These are phyloP conservation scores for Penicillium sclerotigenum DNA, from an alignment of 2,329 filamentous ascomycete species.

Conservation along the genomic window DNA sequence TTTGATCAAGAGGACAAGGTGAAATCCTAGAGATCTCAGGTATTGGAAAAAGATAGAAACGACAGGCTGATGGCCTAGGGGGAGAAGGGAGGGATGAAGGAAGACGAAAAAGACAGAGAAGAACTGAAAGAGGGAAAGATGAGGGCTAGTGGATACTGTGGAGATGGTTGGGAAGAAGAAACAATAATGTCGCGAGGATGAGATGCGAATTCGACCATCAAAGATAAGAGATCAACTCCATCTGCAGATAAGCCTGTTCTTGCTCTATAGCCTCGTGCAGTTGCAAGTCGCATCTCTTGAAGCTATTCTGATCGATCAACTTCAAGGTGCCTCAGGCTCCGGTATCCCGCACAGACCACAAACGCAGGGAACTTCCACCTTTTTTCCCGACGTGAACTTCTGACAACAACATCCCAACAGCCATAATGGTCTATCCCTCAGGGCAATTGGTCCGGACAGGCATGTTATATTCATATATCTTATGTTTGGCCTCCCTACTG, in stretches of 20 bases:
- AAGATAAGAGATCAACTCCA: background rate
- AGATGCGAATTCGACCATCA: background rate
- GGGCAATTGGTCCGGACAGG: conserved; percentile 40
- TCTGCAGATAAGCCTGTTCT: background rate
- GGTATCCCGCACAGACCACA: conserved; percentile 19
- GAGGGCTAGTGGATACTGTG: conserved; percentile 31
- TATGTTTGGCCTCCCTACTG: conserved; percentile 1
- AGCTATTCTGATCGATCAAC: conserved; percentile 22
- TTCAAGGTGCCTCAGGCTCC: conserved; percentile 15
- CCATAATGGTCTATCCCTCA: conserved; percentile 39
- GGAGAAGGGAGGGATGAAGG: conserved; percentile 15
- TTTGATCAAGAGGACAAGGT: conserved; percentile 10
- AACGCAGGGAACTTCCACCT: conserved; percentile 27
- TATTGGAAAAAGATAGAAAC: conserved; percentile 8
- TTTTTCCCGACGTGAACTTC: conserved; percentile 29
- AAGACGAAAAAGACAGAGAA: conserved; percentile 19
- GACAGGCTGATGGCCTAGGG: conserved; percentile 19
- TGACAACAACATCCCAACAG: conserved; percentile 30
- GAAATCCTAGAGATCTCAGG: background rate
- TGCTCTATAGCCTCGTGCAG: background rate
- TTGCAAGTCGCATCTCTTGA: conserved; percentile 7
- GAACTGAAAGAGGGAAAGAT: conserved; percentile 28
- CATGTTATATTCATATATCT: conserved; percentile 16
- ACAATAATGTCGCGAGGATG: background rate
- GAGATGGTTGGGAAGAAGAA: conserved; percentile 25